Evolutionary conservation across 1,139 yeast genomes (phyloP), one percentile per base, ranked within the genome.

Genomic region (Wickerhamiella pararugosa): DNA sequence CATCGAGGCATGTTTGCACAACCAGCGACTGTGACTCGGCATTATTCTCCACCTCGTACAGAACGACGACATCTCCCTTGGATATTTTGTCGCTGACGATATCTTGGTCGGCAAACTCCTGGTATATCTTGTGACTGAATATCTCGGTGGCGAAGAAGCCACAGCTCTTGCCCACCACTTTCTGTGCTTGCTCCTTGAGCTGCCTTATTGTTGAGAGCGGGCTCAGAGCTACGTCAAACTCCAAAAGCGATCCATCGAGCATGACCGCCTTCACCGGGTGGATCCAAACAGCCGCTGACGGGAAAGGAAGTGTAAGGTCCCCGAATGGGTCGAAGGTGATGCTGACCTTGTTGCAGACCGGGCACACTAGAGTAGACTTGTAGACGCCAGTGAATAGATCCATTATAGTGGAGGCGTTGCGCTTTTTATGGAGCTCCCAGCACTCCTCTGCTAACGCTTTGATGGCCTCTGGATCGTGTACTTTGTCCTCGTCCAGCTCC

Each of bases 251-350:
- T 1, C 75, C 75, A 26, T 67, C 61, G 37, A 73, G 69, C 25
- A 81, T 78, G 31, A 87, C 71, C 25, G 84, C 64, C 1, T 71
- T 66, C 37, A 87, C 68, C 9, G 72, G 72, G 39, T 76, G 79
- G 32, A 67, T 64, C 95, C 97, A 87, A 45, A 72, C 69, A 39
- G 76, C 73, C 41, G 75, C 75, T 8, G 80, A 75, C 0, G 97
- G 97, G 36, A 90, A 64, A 0, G 97, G 97, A 39, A 90, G 64
- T 0, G 98, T 87, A 49, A 90, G 64, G 55, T 86, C 97, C 63
- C 78, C 83, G 56, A 78, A 90, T 0, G 98, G 98, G 57, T 90
- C 98, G 63, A 87, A 90, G 0, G 97, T 87, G 26, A 87, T 71
- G 28, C 94, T 81, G 3, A 83, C 75, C 51, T 80, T 80, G 7